Percentiles rank a stretch among this genome's conserved stretches.
Conservation (phyloP, 2,329 filamentous ascomycete genomes). For the Huntiella moniliformis region DNA sequence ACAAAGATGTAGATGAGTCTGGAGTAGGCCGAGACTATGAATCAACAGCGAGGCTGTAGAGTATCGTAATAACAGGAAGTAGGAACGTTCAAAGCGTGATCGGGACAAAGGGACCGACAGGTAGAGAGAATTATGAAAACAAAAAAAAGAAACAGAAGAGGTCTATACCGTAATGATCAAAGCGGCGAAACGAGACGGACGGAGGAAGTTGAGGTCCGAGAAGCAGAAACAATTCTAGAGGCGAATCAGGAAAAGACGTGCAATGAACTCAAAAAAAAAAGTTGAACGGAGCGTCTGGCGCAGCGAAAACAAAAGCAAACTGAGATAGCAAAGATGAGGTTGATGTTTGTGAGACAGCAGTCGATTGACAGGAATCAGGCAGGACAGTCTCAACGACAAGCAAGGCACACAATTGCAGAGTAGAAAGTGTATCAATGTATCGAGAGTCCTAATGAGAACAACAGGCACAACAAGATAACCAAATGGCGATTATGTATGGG, state of each 20-base stretch:
- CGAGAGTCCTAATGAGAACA: neutral
- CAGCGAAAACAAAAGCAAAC: slow-evolving; percentile 4
- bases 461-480: slow-evolving; percentile 4
- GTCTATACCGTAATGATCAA: slow-evolving; percentile 3
- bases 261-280: neutral
- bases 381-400: neutral
- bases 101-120: neutral
- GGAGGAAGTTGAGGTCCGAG: neutral
- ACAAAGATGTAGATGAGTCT: neutral
- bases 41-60: neutral
- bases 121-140: slow-evolving; percentile 1
- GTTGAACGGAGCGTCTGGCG: slow-evolving; percentile 5
- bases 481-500: slow-evolving; percentile 10
- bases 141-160: neutral
- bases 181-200: neutral
- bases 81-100: neutral
- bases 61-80: slow-evolving; percentile 1
- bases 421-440: neutral
- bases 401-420: neutral
- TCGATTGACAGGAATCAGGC: slow-evolving; percentile 1
- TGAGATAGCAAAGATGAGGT: neutral
- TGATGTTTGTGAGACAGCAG: slow-evolving; percentile 1
- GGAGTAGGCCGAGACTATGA: neutral
- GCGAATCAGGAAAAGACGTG: neutral
- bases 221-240: slow-evolving; percentile 4